These are phyloP conservation scores for Pisolithus sp. DNA, from an alignment of 768 basidiomycete genomes.

Conservation along the genomic window DNA sequence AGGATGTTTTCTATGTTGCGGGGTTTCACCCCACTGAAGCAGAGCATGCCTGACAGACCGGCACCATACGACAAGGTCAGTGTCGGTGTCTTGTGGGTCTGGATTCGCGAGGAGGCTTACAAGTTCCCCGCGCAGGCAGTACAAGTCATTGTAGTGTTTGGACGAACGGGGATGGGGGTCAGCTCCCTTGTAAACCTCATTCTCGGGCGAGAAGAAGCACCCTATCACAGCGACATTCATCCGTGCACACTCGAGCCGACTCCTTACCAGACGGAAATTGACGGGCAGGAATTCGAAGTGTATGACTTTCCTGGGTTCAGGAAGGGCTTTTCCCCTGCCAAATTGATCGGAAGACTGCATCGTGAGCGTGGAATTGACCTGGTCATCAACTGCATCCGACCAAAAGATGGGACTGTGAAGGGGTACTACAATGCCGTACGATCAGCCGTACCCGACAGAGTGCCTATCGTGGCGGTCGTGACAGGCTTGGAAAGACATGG, in stretches of 20 bases:
- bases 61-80: conserved; percentile 28
- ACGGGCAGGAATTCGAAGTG: conserved; percentile 25
- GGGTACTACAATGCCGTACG: conserved; percentile 21
- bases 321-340: conserved; percentile 15
- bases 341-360: conserved; percentile 23
- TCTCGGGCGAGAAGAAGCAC: conserved; percentile 27
- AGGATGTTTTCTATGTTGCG: conserved; percentile 18
- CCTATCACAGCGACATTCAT: conserved; percentile 27
- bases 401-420: conserved; percentile 24
- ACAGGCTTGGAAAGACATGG: conserved; percentile 32
- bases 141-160: conserved; percentile 27
- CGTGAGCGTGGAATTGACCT: conserved; percentile 26
- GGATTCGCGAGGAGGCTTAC: not conserved
- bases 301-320: conserved; percentile 27
- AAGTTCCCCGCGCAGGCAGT: conserved; percentile 14
- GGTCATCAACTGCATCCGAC: conserved; percentile 24
- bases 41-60: conserved; percentile 16
- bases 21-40: conserved; percentile 20
- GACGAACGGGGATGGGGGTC: conserved; percentile 28
- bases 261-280: conserved; percentile 24
- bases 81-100: not conserved
- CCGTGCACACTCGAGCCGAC: conserved; percentile 20
- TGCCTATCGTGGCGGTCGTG: conserved; percentile 34
- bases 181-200: conserved; percentile 28
- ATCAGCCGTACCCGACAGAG: conserved; percentile 25